Evolutionary conservation across 2,329 filamentous ascomycete species (phyloP).

Genomic region (Trichoderma aggressivum): DNA sequence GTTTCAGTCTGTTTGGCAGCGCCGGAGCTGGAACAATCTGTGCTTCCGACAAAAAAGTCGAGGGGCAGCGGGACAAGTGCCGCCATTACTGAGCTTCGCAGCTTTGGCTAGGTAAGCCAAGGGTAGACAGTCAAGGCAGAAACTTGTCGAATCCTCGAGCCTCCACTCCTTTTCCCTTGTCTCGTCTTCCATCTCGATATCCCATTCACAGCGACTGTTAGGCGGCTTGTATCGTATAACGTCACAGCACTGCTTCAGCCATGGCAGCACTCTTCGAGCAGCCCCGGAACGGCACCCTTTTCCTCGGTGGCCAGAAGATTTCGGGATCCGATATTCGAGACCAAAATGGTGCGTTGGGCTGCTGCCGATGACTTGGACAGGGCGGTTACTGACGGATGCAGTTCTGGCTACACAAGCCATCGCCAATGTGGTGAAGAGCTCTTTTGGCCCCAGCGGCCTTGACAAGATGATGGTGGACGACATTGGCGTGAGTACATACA

Average conservation of each 20-base stretch:
- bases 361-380: conserved; percentile 17
- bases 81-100: conserved; percentile 22
- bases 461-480: conserved; percentile 99
- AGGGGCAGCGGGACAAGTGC: conserved; percentile 25
- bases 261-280: conserved; percentile 98
- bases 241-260: conserved; percentile 27
- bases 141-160: conserved; percentile 17
- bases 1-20: neutral
- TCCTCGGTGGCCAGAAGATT: conserved; percentile 96
- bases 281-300: conserved; percentile 90
- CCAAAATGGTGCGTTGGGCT: conserved; percentile 69
- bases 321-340: conserved; percentile 94
- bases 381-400: conserved; percentile 35
- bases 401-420: conserved; percentile 95
- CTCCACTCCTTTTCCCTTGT: conserved; percentile 3
- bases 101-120: conserved; percentile 18
- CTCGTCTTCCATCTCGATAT: neutral
- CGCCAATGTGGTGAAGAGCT: conserved; percentile 98
- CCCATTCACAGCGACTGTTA: conserved; percentile 3
- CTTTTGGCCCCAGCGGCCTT: conserved; percentile 92
- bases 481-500: conserved; percentile 67
- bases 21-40: conserved; percentile 29
- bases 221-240: neutral
- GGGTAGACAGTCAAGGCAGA: conserved; percentile 18
- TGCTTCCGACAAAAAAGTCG: conserved; percentile 30